These are phyloP conservation scores for Domatiomyces catenatus DNA, from an alignment of 2,329 filamentous ascomycete genomes.

Conservation along the genomic window DNA sequence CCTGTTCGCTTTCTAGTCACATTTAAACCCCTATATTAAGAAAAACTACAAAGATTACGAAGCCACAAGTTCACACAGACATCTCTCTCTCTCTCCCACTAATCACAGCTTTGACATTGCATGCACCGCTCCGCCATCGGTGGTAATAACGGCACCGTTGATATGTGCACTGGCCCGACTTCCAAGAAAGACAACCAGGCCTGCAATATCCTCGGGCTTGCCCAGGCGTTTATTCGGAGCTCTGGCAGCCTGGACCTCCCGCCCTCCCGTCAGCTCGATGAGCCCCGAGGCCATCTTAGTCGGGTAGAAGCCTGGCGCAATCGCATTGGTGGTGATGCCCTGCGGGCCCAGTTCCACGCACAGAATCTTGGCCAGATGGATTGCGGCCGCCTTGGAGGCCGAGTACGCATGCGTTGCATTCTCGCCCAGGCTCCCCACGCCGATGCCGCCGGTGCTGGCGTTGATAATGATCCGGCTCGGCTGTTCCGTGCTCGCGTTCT, in stretches of 20 bases:
- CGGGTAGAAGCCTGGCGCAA: conserved; percentile 55
- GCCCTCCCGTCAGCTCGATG: conserved; percentile 55
- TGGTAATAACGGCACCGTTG: conserved; percentile 30
- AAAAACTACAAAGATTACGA: no score
- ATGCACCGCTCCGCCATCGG: conserved; percentile 30
- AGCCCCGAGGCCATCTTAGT: conserved; percentile 61
- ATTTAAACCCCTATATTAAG: no score
- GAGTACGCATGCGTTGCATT: conserved; percentile 71
- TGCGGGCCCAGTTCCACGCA: conserved; percentile 72
- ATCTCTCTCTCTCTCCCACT: background rate
- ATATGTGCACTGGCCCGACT: conserved; percentile 31
- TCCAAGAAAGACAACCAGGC: conserved; percentile 54
- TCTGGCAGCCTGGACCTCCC: conserved; percentile 33
- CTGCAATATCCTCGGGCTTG: conserved; percentile 56
- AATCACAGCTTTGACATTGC: conserved; percentile 18
- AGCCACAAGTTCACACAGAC: no score
- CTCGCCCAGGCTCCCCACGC: conserved; percentile 53
- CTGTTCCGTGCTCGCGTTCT: conserved; percentile 41
- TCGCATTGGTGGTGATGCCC: conserved; percentile 59
- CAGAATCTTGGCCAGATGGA: conserved; percentile 70
- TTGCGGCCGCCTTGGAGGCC: conserved; percentile 73
- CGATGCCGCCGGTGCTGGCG: conserved; percentile 64
- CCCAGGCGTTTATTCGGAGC: conserved; percentile 58
- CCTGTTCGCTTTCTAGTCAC: no score
- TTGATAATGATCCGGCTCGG: conserved; percentile 75